A percentile compares a stretch with the other conserved stretches of the same genome.
These are phyloP conservation scores for Claviceps capensis DNA, from an alignment of 2,329 filamentous ascomycete genomes.

Conservation along the genomic window DNA sequence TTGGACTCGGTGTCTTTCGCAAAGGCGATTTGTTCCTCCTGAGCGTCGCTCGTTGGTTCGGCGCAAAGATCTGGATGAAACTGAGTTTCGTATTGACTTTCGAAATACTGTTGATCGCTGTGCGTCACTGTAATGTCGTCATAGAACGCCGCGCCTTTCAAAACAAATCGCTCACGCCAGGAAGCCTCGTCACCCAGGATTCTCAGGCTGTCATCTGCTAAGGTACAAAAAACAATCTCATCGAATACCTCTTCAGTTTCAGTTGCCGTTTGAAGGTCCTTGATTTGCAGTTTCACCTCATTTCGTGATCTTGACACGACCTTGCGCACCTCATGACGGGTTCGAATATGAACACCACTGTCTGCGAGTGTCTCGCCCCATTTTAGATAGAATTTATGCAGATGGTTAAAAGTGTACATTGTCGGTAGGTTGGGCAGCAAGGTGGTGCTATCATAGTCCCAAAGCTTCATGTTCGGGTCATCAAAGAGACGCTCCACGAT, in stretches of 20 bases:
- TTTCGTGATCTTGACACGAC: slow-evolving; percentile 36
- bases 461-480: slow-evolving; percentile 44
- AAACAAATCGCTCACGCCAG: slow-evolving; percentile 49
- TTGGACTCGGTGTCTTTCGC: slow-evolving; percentile 31
- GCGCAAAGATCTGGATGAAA: slow-evolving; percentile 39
- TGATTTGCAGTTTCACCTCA: slow-evolving; percentile 37
- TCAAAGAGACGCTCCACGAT: slow-evolving; percentile 49
- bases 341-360: slow-evolving; percentile 41
- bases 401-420: slow-evolving; percentile 53
- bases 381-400: slow-evolving; percentile 44
- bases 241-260: slow-evolving; percentile 44
- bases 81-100: slow-evolving; percentile 51
- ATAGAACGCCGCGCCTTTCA: slow-evolving; percentile 56
- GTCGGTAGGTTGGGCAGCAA: slow-evolving; percentile 45
- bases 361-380: slow-evolving; percentile 41
- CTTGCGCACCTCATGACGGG: slow-evolving; percentile 40
- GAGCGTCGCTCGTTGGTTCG: slow-evolving; percentile 27
- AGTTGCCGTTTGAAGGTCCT: slow-evolving; percentile 36
- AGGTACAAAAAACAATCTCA: slow-evolving; percentile 51
- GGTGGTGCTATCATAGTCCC: slow-evolving; percentile 42
- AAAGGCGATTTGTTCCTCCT: slow-evolving; percentile 25
- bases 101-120: slow-evolving; percentile 50
- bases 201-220: slow-evolving; percentile 49
- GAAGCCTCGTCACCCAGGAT: slow-evolving; percentile 44
- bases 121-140: slow-evolving; percentile 62